Evolutionary conservation across 805 yeast species (phyloP), one percentile per base, ranked within the genome.

Genomic region (Candida koratica): DNA sequence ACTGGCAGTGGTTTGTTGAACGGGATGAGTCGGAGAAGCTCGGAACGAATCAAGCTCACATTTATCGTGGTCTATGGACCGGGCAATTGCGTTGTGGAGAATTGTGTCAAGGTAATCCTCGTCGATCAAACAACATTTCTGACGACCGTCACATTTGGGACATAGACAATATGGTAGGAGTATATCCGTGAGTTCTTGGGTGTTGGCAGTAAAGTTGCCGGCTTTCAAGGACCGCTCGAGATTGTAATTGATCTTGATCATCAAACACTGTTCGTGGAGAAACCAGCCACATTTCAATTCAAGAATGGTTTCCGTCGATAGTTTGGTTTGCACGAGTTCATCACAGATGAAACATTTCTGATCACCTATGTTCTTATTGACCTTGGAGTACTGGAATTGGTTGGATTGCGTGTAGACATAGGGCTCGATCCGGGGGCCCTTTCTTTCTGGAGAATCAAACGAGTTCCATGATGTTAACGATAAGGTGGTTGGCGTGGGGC

Each of bases 201-300:
- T 37, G 27, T 39, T 29, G 4, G 24, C 42, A 9, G 48, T 42
- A 25, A 44, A 44, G 4, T 16, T 29, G 5, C 19, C 29, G 5
- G 26, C 11, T 2, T 22, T 29, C 5, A 44, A 22, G 2, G 32
- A 13, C 6, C 23, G 26, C 14, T 38, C 33, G 23, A 39, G 17
- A 5, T 25, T 32, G 14, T 16, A 30, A 18, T 39, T 27, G 16
- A 41, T 31, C 3, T 43, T 29, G 2, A 76, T 51, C 3, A 57
- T 39, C 11, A 78, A 60, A 49, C 87, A 80, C 37, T 77, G 75
- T 34, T 75, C 79, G 50, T 80, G 87, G 25, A 69, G 61, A 28
- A 60, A 53, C 49, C 79, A 84, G 1, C 69, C 73, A 55, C 87
- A 80, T 25, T 53, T 53, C 20, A 79, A 56, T 38, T 67, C 69